These are phyloP conservation scores for Raffaelea deltoideospora DNA, from an alignment of 2,329 filamentous ascomycete genomes.

Conservation along the genomic window DNA sequence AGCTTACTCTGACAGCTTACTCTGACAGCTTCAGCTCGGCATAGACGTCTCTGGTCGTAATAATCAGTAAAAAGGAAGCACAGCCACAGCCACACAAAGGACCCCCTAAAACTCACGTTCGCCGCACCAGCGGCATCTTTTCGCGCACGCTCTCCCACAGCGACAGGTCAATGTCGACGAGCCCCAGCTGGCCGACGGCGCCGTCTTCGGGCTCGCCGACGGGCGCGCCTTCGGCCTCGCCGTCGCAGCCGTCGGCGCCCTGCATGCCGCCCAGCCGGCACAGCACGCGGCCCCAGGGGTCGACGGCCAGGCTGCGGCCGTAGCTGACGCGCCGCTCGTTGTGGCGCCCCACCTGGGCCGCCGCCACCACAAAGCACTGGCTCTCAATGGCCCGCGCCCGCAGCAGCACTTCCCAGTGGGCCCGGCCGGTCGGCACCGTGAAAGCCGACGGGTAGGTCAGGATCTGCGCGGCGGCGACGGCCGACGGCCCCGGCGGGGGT, in stretches of 20 bases:
- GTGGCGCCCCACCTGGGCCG: constrained; percentile 62
- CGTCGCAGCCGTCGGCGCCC: constrained; percentile 25
- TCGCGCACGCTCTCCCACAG: constrained; percentile 31
- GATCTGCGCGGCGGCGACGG: constrained; percentile 59
- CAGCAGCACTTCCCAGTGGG: constrained; percentile 74
- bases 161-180: constrained; percentile 37
- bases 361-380: constrained; percentile 73
- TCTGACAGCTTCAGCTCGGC: constrained; percentile 1
- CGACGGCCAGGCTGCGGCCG: constrained; percentile 71
- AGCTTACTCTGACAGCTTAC: too few relatives aligned
- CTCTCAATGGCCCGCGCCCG: constrained; percentile 76
- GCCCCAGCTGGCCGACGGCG: constrained; percentile 32
- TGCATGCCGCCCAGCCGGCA: constrained; percentile 43
- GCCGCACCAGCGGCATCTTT: constrained; percentile 35
- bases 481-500: constrained; percentile 10
- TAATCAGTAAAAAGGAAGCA: not conserved
- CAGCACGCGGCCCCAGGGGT: constrained; percentile 71
- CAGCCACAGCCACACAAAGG: not conserved
- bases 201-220: constrained; percentile 14
- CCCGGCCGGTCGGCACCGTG: constrained; percentile 67
- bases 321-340: constrained; percentile 55
- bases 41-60: constrained; percentile 8
- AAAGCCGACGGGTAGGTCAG: constrained; percentile 84
- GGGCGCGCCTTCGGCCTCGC: constrained; percentile 14
- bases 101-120: constrained; percentile 28